These are phyloP conservation scores for Colletotrichum tabaci DNA, from an alignment of 2,329 filamentous ascomycete species.

Conservation along the genomic window DNA sequence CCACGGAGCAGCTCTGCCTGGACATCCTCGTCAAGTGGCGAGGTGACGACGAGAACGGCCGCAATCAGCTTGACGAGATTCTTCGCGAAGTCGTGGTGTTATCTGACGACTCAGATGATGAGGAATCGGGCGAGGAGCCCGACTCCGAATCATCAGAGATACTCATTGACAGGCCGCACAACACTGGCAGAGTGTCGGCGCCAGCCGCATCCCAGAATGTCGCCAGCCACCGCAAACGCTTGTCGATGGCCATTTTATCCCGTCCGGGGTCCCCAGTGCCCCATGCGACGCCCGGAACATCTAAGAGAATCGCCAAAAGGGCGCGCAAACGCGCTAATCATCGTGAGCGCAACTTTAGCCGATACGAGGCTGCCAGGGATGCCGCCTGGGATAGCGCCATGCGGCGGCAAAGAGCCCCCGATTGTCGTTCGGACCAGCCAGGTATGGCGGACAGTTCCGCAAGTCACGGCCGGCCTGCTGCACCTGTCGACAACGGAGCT, in stretches of 20 bases:
- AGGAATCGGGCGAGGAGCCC: constrained; percentile 54
- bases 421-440: constrained; percentile 9
- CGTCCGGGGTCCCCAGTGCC: constrained; percentile 32
- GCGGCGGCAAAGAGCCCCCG: constrained; percentile 27
- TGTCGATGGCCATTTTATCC: constrained; percentile 28
- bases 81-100: constrained; percentile 77
- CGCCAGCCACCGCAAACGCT: constrained; percentile 19
- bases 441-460: constrained; percentile 27
- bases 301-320: constrained; percentile 28
- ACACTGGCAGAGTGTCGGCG: constrained; percentile 16
- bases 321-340: constrained; percentile 29
- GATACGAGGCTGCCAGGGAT: constrained; percentile 41
- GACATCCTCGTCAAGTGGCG: constrained; percentile 80
- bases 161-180: constrained; percentile 30
- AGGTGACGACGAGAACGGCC: constrained; percentile 78
- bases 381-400: constrained; percentile 34
- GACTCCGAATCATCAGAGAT: constrained; percentile 51
- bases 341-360: constrained; percentile 39
- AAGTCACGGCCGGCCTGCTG: constrained; percentile 29
- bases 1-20: constrained; percentile 73
- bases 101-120: constrained; percentile 66
- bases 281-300: constrained; percentile 23
- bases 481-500: constrained; percentile 18
- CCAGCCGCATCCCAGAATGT: constrained; percentile 14
- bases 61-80: constrained; percentile 78